Evolutionary conservation across 2,329 filamentous ascomycete genomes (phyloP).

Genomic region (Daldinia sp.): DNA sequence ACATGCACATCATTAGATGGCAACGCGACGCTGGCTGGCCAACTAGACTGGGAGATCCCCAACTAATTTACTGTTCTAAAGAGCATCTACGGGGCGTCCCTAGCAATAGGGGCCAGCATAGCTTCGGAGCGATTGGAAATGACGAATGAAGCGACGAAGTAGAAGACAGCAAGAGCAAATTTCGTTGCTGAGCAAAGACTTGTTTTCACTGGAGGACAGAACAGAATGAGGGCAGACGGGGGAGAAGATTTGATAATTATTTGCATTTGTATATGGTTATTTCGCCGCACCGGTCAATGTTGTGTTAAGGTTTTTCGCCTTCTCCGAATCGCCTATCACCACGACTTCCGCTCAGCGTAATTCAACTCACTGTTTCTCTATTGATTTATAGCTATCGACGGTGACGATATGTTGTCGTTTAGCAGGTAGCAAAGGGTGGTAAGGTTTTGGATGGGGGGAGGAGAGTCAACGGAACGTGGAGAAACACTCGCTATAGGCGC

Average conservation of each 20-base stretch:
- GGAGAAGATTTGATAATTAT: conserved; percentile 33
- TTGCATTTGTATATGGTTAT: conserved; percentile 39
- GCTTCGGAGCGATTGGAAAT: conserved; percentile 42
- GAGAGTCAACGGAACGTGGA: conserved; percentile 24
- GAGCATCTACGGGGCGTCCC: conserved; percentile 37
- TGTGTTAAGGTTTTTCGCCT: conserved; percentile 30
- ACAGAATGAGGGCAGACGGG: conserved; percentile 31
- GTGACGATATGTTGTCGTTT: conserved; percentile 4
- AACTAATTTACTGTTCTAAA: conserved; percentile 43
- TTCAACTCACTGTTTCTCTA: conserved; percentile 14
- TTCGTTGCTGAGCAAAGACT: conserved; percentile 33
- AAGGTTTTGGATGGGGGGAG: conserved; percentile 16
- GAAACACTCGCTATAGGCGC: conserved; percentile 42
- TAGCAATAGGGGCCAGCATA: conserved; percentile 31
- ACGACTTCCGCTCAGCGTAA: conserved; percentile 18
- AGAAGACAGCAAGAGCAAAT: conserved; percentile 36
- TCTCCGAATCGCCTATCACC: conserved; percentile 16
- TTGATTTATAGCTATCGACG: conserved; percentile 16
- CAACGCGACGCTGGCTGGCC: conserved; percentile 42
- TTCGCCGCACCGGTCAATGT: conserved; percentile 10
- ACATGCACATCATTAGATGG: conserved; percentile 48
- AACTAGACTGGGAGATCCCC: conserved; percentile 33
- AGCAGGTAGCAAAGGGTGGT: conserved; percentile 1
- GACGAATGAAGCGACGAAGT: conserved; percentile 47
- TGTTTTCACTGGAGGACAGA: conserved; percentile 36